Conservation (phyloP, 176 grass and related monocot genomes). For the Oryza glumipatula region DNA sequence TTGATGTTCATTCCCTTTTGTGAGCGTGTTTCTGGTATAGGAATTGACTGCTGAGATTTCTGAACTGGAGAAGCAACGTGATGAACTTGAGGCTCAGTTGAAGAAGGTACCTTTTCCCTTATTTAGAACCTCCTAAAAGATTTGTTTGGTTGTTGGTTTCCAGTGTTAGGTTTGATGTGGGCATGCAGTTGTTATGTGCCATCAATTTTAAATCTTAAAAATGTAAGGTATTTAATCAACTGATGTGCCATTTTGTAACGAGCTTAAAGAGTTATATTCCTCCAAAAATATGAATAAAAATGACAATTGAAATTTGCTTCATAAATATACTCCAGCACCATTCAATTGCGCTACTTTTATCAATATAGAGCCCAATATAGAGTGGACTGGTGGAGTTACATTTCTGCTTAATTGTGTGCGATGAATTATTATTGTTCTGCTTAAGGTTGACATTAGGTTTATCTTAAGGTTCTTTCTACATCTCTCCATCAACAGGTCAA, state of each 20-base stretch:
- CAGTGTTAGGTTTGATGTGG: conserved; percentile 27
- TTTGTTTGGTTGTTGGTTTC: conserved; percentile 20
- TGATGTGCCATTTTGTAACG: background rate
- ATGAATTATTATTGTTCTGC: conserved; percentile 12
- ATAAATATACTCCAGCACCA: background rate
- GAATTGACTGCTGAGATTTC: conserved; percentile 85
- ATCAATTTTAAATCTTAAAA: background rate
- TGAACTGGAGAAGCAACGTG: conserved; percentile 87
- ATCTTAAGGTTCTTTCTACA: conserved; percentile 25
- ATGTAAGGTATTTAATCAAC: conserved; percentile 23
- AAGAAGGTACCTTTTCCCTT: conserved; percentile 71
- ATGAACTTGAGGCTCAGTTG: conserved; percentile 92
- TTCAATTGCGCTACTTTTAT: background rate
- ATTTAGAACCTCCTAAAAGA: conserved; percentile 23
- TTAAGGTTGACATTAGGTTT: background rate
- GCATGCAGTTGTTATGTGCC: background rate
- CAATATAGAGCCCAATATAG: too few species aligned
- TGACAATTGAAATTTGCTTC: background rate
- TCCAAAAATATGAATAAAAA: conserved; percentile 10
- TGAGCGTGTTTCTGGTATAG: conserved; percentile 49
- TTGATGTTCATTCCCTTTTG: background rate
- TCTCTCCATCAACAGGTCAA: conserved; percentile 61
- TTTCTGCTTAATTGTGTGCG: background rate
- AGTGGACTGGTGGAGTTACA: background rate
- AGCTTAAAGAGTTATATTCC: conserved; percentile 11